Evolutionary conservation across 192 early-diverging fungal species (phyloP).

Genomic region (Rhizophagus prolifer): DNA sequence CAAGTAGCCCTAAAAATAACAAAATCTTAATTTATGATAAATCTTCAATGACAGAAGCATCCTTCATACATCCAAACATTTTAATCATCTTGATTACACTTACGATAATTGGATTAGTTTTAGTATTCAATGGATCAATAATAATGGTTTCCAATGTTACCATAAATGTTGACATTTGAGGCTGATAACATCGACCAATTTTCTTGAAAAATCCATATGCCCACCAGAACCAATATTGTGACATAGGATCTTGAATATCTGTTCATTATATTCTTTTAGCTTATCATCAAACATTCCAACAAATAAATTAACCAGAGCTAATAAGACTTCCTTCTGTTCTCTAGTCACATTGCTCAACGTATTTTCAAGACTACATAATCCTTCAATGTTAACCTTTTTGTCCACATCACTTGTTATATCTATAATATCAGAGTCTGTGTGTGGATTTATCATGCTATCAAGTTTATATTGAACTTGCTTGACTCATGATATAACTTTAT

Average conservation of each 20-base stretch:
- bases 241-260: conserved; percentile 28
- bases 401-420: conserved; percentile 40
- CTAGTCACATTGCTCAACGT: conserved; percentile 64
- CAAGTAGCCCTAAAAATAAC: neutral
- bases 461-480: conserved; percentile 63
- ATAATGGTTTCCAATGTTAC: conserved; percentile 61
- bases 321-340: conserved; percentile 83
- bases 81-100: conserved; percentile 35
- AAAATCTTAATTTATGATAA: neutral
- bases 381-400: conserved; percentile 30
- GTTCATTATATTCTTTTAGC: conserved; percentile 30
- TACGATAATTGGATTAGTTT: conserved; percentile 47
- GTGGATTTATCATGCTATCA: conserved; percentile 19
- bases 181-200: conserved; percentile 58
- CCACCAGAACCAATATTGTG: conserved; percentile 58
- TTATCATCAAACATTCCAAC: conserved; percentile 48
- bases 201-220: conserved; percentile 61
- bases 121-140: conserved; percentile 35
- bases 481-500: conserved; percentile 84
- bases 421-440: conserved; percentile 35
- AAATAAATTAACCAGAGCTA: conserved; percentile 70
- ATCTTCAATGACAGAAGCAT: neutral
- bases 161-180: conserved; percentile 52
- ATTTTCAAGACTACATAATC: conserved; percentile 48
- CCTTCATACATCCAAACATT: neutral